Evolutionary conservation across 805 yeast genomes (phyloP).

Genomic region (Zygosaccharomyces pseudorouxii): DNA sequence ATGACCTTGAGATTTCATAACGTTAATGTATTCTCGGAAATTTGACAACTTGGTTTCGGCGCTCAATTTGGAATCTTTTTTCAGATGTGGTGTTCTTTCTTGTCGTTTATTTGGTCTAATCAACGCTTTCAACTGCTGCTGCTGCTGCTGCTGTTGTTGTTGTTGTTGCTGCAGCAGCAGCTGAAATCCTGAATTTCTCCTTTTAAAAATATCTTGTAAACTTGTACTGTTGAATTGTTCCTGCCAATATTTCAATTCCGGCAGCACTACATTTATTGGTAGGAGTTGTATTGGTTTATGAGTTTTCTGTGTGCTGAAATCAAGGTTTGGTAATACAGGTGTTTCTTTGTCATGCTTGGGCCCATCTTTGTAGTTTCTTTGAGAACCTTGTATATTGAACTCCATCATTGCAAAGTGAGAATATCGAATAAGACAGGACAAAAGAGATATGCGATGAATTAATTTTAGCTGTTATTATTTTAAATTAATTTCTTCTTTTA

Average conservation of each 20-base stretch:
- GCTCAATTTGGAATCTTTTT: slow-evolving; percentile 4
- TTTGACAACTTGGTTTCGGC: slow-evolving; percentile 1
- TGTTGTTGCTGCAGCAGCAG: not conserved
- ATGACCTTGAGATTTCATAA: not conserved
- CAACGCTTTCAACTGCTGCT: not conserved
- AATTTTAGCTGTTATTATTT: too few relatives aligned
- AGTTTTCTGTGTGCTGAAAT: not conserved
- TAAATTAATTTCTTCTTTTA: too few relatives aligned
- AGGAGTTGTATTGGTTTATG: not conserved
- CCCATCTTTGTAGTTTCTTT: not conserved
- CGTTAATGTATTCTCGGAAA: not conserved
- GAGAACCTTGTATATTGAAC: not conserved
- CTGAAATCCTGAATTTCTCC: not conserved
- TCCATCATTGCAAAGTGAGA: not conserved
- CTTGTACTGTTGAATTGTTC: not conserved
- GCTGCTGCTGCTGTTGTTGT: not conserved
- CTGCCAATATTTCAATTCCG: not conserved
- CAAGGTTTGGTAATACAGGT: not conserved
- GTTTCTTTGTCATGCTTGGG: not conserved
- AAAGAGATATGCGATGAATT: too few relatives aligned
- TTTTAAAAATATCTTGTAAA: not conserved
- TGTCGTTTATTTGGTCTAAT: slow-evolving; percentile 1
- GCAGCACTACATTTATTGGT: slow-evolving; percentile 1
- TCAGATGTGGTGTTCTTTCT: slow-evolving; percentile 5
- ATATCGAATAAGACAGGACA: too few relatives aligned